A percentile compares a stretch with the other conserved stretches of the same genome.
These are phyloP conservation scores for Conoideocrella luteorostrata DNA, from an alignment of 2,329 filamentous ascomycete species.

Conservation along the genomic window DNA sequence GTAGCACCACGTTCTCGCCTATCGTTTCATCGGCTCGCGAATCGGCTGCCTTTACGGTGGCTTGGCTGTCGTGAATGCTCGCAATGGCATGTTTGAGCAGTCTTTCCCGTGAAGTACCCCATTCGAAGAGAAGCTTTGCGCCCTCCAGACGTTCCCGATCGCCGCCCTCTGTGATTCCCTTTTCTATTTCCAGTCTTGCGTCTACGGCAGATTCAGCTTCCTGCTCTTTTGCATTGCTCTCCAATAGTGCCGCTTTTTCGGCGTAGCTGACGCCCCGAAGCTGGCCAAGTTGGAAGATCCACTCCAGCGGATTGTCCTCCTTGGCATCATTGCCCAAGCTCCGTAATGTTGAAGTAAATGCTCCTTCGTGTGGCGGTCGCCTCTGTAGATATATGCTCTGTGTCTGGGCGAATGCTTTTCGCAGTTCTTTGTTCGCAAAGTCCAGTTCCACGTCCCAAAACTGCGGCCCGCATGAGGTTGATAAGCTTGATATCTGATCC, in stretches of 20 bases:
- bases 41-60: conserved; percentile 24
- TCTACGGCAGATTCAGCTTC: conserved; percentile 56
- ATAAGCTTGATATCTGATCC: conserved; percentile 52
- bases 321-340: conserved; percentile 51
- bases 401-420: conserved; percentile 54
- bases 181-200: conserved; percentile 59
- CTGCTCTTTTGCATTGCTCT: conserved; percentile 40
- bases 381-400: conserved; percentile 71
- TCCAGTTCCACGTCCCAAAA: conserved; percentile 82
- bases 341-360: conserved; percentile 68
- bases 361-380: conserved; percentile 59
- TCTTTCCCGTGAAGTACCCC: conserved; percentile 40
- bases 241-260: conserved; percentile 59
- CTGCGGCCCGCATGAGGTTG: conserved; percentile 52
- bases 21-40: conserved; percentile 16
- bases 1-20: conserved; percentile 16
- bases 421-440: conserved; percentile 59
- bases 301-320: conserved; percentile 52
- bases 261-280: conserved; percentile 53
- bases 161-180: conserved; percentile 34
- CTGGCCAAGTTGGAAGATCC: conserved; percentile 62
- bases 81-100: conserved; percentile 18
- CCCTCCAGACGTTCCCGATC: conserved; percentile 40
- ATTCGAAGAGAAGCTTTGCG: conserved; percentile 48
- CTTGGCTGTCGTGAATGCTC: conserved; percentile 26